Base-by-base conservation (phyloP, 805 yeast species). In the Spathaspora boniae region DNA sequence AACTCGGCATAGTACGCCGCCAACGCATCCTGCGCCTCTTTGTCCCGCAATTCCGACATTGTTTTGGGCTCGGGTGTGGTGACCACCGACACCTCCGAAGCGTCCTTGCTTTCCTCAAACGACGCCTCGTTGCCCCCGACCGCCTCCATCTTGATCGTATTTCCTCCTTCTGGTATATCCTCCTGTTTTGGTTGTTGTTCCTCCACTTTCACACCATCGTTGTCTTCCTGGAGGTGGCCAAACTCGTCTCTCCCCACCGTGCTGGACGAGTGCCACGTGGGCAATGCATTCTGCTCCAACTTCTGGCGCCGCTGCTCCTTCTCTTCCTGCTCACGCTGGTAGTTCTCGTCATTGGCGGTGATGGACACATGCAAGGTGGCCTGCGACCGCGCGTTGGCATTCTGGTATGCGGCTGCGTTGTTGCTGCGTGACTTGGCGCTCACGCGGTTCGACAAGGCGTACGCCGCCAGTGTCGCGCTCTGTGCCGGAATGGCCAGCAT, bases 251-350 rank as follows among this genome's bases (percentile, higher is more conserved):
- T 70, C 30, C 95, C 96, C 46, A 91, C 91, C 0, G 99, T 89
- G 53, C 91, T 79, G 47, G 82, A 82, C 45, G 83, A 78, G 56
- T 93, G 96, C 99, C 99, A 93, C 19, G 93, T 82, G 6, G 99
- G 99, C 46, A 93, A 70, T 4, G 96, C 96, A 56, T 93, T 93
- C 58, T 91, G 96, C 53, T 84, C 82, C 58, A 89, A 70, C 46
- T 76, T 72, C 58, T 74, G 81, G 58, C 76, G 78, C 72, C 74
- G 80, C 66, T 68, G 79, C 56, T 84, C 82, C 53, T 76, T 67
- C 47, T 79, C 80, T 53, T 68, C 73, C 48, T 73, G 72, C 59
- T 81, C 88, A 47, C 78, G 74, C 53, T 74, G 80, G 46, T 74
- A 71, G 42, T 78, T 78, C 50, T 86, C 94, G 58, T 86, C 96